Evolutionary conservation across 2,329 filamentous ascomycete species (phyloP).

Genomic region (Ophiosphaerella korrae): DNA sequence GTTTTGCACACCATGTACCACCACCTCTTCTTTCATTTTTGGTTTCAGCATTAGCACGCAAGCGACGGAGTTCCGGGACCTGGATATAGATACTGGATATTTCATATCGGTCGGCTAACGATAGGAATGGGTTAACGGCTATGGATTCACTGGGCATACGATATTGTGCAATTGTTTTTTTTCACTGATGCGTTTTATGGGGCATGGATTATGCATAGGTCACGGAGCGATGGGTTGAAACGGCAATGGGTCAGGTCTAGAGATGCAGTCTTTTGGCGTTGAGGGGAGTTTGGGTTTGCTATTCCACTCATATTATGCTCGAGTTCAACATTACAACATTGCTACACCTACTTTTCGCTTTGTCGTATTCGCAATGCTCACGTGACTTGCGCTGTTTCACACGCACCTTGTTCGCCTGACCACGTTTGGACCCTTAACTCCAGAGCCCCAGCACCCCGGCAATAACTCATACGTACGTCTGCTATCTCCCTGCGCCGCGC

Average conservation of each 20-base stretch:
- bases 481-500: no score
- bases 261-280: slow-evolving; percentile 5
- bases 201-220: no score
- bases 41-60: slow-evolving; percentile 11
- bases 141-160: background rate
- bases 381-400: background rate
- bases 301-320: no score
- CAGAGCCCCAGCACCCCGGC: no score
- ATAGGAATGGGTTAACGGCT: background rate
- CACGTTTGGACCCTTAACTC: background rate
- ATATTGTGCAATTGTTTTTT: no score
- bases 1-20: slow-evolving; percentile 2
- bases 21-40: slow-evolving; percentile 2
- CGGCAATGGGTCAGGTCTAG: background rate
- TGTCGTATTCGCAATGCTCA: no score
- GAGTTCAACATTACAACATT: no score
- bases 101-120: background rate
- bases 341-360: no score
- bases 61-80: slow-evolving; percentile 16
- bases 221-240: background rate
- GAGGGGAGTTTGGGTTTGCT: no score
- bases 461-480: no score
- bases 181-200: no score
- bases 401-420: background rate
- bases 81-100: background rate